A percentile compares a stretch with the other conserved stretches of the same genome.
These are phyloP conservation scores for Candida ulmi DNA, from an alignment of 805 yeast species.

Conservation along the genomic window DNA sequence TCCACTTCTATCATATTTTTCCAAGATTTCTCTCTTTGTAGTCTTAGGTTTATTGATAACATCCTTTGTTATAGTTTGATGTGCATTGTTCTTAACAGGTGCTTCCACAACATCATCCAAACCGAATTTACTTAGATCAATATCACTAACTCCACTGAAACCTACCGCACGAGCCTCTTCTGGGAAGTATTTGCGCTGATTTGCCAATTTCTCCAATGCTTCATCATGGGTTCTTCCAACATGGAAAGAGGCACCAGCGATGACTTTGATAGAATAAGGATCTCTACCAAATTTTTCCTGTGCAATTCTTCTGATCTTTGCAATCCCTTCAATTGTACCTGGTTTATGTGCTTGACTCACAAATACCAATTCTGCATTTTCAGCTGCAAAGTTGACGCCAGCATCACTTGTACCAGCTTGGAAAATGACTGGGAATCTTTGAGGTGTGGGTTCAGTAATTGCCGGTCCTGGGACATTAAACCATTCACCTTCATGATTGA, in stretches of 20 bases:
- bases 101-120: conserved; percentile 25
- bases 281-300: conserved; percentile 27
- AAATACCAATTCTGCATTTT: conserved; percentile 35
- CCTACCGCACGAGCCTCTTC: conserved; percentile 34
- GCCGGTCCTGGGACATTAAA: conserved; percentile 27
- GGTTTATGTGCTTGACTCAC: conserved; percentile 28
- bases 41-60: conserved; percentile 18
- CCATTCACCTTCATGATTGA: conserved; percentile 33
- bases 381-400: conserved; percentile 36
- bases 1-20: conserved; percentile 23
- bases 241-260: conserved; percentile 26
- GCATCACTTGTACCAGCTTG: conserved; percentile 36
- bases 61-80: conserved; percentile 25
- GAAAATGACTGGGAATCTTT: too few species aligned
- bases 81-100: conserved; percentile 24
- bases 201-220: conserved; percentile 28
- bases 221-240: conserved; percentile 33
- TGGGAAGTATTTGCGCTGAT: conserved; percentile 22
- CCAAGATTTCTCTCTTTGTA: conserved; percentile 16
- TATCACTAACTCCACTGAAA: conserved; percentile 37
- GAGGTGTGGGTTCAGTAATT: conserved; percentile 34
- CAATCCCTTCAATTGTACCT: conserved; percentile 15
- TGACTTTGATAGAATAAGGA: conserved; percentile 28
- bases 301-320: conserved; percentile 25
- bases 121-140: conserved; percentile 29